Evolutionary conservation across 2,329 filamentous ascomycete species (phyloP).

Genomic region (Paecilomyces dactylethromorphus): DNA sequence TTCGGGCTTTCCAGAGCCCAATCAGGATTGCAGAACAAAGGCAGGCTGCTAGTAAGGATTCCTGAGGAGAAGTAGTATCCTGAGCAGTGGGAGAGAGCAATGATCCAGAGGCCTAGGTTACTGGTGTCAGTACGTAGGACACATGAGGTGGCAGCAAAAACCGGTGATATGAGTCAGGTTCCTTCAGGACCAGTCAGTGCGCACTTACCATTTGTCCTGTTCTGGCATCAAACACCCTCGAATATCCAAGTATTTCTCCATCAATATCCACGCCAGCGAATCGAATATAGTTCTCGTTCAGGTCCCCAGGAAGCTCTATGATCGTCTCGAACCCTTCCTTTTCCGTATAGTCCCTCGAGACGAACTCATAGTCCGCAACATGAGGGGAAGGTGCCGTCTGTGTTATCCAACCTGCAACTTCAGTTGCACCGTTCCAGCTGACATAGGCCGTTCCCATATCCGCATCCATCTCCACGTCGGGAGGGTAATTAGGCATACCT

Average conservation of each 20-base stretch:
- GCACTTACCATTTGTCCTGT: background rate
- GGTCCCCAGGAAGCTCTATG: conserved; percentile 12
- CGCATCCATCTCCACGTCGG: conserved; percentile 16
- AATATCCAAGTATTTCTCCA: background rate
- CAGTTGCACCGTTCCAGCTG: conserved; percentile 43
- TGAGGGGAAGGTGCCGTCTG: conserved; percentile 11
- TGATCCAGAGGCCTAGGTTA: background rate
- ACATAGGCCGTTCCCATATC: conserved; percentile 25
- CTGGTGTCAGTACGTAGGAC: background rate
- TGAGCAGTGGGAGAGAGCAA: background rate
- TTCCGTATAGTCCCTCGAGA: conserved; percentile 8
- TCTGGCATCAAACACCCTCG: background rate
- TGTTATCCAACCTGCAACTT: conserved; percentile 26
- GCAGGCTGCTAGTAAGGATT: background rate
- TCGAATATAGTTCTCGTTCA: conserved; percentile 4
- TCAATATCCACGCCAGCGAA: background rate
- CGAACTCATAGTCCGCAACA: conserved; percentile 8
- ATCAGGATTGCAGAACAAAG: background rate
- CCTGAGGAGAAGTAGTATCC: background rate
- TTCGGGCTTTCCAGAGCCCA: background rate
- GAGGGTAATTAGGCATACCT: conserved; percentile 38
- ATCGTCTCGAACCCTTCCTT: conserved; percentile 27
- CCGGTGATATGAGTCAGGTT: too few relatives aligned
- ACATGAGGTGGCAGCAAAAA: background rate
- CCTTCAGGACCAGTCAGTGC: background rate